Percentiles rank a stretch among this genome's conserved stretches.
Conservation (phyloP, 139 green algal genomes). For the Pleodorina starrii region DNA sequence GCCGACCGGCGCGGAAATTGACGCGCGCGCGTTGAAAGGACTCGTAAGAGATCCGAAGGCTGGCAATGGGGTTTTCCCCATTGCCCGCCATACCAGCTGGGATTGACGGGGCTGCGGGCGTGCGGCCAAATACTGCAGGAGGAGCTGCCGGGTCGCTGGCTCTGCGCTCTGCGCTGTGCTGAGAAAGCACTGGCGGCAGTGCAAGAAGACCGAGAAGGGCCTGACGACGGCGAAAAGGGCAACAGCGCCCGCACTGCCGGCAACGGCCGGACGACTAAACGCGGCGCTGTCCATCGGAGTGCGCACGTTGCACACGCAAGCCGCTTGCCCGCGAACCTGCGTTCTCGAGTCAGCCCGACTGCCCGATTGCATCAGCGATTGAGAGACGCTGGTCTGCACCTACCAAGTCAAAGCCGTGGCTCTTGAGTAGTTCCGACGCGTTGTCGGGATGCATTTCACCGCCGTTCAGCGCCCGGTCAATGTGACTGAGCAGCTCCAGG, state of each 20-base stretch:
- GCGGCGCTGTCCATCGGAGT: not conserved
- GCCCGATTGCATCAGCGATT: not conserved
- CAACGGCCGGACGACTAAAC: not conserved
- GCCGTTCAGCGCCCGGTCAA: not conserved
- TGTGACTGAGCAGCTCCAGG: not conserved
- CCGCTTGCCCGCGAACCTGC: not conserved
- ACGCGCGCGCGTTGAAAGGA: too few relatives aligned
- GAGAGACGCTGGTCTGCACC: not conserved
- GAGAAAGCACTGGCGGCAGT: too few relatives aligned
- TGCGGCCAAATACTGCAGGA: too few relatives aligned
- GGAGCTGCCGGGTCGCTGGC: too few relatives aligned
- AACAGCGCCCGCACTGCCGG: not conserved
- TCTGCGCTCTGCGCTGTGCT: too few relatives aligned
- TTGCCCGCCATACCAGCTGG: too few relatives aligned
- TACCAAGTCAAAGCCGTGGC: not conserved
- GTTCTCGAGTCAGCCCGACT: not conserved
- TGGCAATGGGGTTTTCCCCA: too few relatives aligned
- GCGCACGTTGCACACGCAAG: not conserved
- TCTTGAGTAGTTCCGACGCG: not conserved
- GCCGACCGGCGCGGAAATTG: too few relatives aligned
- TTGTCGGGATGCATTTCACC: not conserved
- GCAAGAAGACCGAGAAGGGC: too few relatives aligned
- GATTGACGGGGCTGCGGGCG: too few relatives aligned
- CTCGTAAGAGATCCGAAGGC: too few relatives aligned
- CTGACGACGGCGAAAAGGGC: not conserved